Base-by-base conservation (phyloP, 1,284 basidiomycete genomes). In the Chiua sp. region DNA sequence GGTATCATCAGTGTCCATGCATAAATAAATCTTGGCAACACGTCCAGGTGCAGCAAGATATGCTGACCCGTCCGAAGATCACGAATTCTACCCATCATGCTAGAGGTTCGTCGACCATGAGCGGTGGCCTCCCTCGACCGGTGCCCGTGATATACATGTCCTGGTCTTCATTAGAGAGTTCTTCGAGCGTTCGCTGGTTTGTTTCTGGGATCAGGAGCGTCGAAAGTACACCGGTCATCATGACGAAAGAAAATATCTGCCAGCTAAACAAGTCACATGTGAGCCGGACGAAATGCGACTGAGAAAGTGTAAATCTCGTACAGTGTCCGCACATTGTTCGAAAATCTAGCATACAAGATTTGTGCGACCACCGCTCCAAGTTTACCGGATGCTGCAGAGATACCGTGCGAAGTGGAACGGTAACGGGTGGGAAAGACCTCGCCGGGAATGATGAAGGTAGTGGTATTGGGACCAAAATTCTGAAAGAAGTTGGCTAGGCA, bases 341-440 rank as follows among this genome's bases (percentile, higher is more conserved):
- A 5, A 26, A 7, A 1, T n/a, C n/a, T 5, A 8, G 61, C 48
- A 15, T 59, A 59, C 13, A 64, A 15, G 7, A 64, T 7, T 15
- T 88, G 87, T 8, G 87, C 82, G 46, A 90, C 72, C 67, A 90
- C 84, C 30, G 88, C 88, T 32, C 88, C 88, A 50, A 88, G 75
- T 75, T 91, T 91, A 28, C 87, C 87, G 26, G 78, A 80, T 3
- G 87, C 87, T 23, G 88, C 88, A 4, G 83, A 84, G 69, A 91
- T 86, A 62, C 88, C 88, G 71, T 88, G 84, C 8, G 82, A 85
- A 13, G 88, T 89, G 2, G 84, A 83, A 52, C 88, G 80, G 77
- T 88, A 88, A 39, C 88, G 82, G 7, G 90, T 90, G 10, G 90
- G 88, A 83, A 91, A 91, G 39, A 80, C 81, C 72, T 92, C 88